A percentile compares a stretch with the other conserved stretches of the same genome.
These are phyloP conservation scores for Porcisia hertigi DNA, from an alignment of 208 protist species.

Conservation along the genomic window DNA sequence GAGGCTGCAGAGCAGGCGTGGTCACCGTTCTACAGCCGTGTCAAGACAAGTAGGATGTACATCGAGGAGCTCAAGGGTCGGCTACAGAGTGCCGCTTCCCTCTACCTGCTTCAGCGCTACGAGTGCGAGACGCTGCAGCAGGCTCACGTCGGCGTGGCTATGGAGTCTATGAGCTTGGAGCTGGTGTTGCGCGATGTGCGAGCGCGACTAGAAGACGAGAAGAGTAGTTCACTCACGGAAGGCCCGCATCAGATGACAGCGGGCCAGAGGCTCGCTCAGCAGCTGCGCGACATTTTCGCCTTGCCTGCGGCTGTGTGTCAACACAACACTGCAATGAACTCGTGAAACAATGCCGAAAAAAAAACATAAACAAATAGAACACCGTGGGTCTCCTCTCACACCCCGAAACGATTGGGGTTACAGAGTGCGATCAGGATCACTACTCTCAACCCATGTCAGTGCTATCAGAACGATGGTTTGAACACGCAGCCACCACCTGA, in stretches of 20 bases:
- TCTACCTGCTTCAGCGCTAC: slow-evolving; percentile 57
- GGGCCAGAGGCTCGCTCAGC: neutral
- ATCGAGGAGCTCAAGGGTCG: slow-evolving; percentile 47
- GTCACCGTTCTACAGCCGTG: slow-evolving; percentile 37
- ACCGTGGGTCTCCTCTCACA: too few relatives aligned
- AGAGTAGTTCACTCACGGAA: neutral
- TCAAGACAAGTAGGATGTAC: slow-evolving; percentile 41
- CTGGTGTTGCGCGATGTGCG: slow-evolving; percentile 49
- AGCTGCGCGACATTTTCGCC: neutral
- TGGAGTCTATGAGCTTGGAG: slow-evolving; percentile 61
- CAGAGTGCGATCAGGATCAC: neutral
- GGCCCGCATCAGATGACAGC: too few relatives aligned
- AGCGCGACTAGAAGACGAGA: slow-evolving; percentile 21
- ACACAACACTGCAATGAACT: neutral
- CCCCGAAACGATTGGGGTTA: too few relatives aligned
- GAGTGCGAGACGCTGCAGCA: slow-evolving; percentile 76
- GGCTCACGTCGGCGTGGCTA: slow-evolving; percentile 44
- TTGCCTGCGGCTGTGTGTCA: neutral
- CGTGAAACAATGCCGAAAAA: neutral
- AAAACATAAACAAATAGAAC: neutral
- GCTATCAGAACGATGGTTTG: neutral
- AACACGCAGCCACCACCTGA: neutral
- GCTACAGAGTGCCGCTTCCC: slow-evolving; percentile 40
- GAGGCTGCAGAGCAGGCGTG: slow-evolving; percentile 32
- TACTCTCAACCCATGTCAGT: neutral